Percentiles rank a stretch among this genome's conserved stretches.
Evolutionary conservation across 306 rosid species (phyloP).

Genomic region (Lablab purpureus): DNA sequence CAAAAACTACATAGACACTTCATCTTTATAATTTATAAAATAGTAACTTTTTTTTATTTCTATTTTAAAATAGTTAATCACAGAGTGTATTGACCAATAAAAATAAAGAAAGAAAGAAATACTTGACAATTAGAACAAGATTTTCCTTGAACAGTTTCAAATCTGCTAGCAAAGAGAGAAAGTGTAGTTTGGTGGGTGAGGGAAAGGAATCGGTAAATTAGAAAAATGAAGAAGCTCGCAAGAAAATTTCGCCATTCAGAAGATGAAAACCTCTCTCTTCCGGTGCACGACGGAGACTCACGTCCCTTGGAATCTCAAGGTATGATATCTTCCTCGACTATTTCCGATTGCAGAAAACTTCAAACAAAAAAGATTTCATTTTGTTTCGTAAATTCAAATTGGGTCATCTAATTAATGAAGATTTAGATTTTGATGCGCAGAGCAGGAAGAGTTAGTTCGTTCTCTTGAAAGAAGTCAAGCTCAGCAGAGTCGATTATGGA

Average conservation of each 20-base stretch:
- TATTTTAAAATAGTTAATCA: no score
- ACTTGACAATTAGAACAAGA: no score
- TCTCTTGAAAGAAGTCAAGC: conserved; percentile 68
- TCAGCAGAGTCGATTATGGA: conserved; percentile 82
- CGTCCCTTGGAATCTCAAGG: conserved; percentile 80
- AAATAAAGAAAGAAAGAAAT: no score
- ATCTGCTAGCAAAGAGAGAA: conserved; percentile 3
- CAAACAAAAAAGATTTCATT: neutral
- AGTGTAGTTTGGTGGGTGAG: neutral
- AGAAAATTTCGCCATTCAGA: conserved; percentile 61
- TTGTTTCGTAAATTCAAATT: neutral
- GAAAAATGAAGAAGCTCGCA: conserved; percentile 67
- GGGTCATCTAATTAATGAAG: conserved; percentile 24
- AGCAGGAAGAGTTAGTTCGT: conserved; percentile 82
- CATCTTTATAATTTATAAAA: no score
- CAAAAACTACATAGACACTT: no score
- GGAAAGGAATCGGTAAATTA: neutral
- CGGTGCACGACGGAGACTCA: conserved; percentile 67
- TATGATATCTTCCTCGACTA: conserved; percentile 36
- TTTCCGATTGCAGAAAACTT: neutral
- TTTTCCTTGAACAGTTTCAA: neutral
- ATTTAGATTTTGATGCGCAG: conserved; percentile 54
- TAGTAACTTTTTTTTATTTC: no score
- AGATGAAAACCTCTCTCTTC: conserved; percentile 64
- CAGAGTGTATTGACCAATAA: no score